Base-by-base conservation (phyloP, 2,329 filamentous ascomycete genomes). In the Claviceps monticola region DNA sequence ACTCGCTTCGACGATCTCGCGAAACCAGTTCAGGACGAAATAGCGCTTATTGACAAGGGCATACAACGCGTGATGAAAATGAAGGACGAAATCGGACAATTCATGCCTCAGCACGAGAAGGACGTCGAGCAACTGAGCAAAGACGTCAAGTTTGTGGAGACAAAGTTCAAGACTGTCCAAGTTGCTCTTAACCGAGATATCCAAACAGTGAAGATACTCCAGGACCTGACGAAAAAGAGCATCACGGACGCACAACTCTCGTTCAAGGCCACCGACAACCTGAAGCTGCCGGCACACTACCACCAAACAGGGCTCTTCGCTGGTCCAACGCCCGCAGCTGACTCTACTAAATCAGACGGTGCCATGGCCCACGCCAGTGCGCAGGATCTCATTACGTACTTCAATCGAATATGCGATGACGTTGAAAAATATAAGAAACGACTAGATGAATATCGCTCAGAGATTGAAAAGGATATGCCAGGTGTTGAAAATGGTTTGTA, bases 1-100 rank as follows among this genome's bases (percentile, higher is more conserved):
- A 95, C 89, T 3, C 87, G 93, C 55, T 96, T 93, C 72, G 88
- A 89, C 63, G 91, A 95, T 66, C 82, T 95, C 29, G 81, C 86
- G 54, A 85, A 91, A 58, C 81, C 87, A 34, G 73, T 95, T 16
- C 88, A 95, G 62, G 79, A 82, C 56, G 72, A 88, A 58, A 86
- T 98, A 55, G 80, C 87, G 56, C 70, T 75, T 9, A 80, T 95
- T 56, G 91, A 98, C 67, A 78, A 79, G 53, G 80, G 84, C 57
- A 91, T 98, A 59, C 80, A 88, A 60, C 76, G 78, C 51, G 88
- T 93, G 63, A 89, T 95, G 61, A 76, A 78, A 53, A 83, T 84
- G 66, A 84, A 87, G 62, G 80, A 85, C 58, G 80, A 94, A 58
- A 83, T 91, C 53, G 82, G 86, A 56, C 79, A 80, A 17, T 83